A percentile compares a stretch with the other conserved stretches of the same genome.
phyloP scores from a whole-genome alignment of 257 asterid species.

The Solanum lignicaule region DNA sequence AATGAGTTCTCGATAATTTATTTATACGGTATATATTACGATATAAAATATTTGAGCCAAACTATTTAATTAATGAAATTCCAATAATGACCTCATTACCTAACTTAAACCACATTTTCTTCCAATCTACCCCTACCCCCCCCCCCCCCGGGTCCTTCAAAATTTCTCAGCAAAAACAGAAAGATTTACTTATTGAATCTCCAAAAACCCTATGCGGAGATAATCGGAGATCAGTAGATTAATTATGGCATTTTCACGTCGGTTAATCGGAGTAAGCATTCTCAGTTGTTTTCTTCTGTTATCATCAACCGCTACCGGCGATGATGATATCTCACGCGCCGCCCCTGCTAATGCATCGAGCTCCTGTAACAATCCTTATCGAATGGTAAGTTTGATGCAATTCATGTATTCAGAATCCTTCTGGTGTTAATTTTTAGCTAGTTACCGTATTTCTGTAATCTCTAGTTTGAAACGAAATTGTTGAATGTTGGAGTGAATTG shows the following conservation, averaged over 20 bases:
- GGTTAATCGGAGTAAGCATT: background rate
- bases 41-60: background rate
- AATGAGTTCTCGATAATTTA: background rate
- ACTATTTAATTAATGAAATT: background rate
- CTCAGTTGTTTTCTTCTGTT: background rate
- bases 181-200: background rate
- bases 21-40: no score
- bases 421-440: background rate
- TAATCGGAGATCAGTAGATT: background rate
- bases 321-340: background rate
- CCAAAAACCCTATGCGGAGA: background rate
- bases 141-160: fast-evolving
- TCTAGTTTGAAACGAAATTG: background rate
- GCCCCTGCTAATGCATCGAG: background rate
- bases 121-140: background rate
- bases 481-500: background rate
- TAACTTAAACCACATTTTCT: background rate
- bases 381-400: background rate
- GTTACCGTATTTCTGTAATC: background rate
- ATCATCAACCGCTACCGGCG: background rate
- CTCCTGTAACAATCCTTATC: background rate
- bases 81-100: background rate
- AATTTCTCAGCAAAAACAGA: background rate
- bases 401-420: background rate
- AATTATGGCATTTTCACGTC: background rate